Conservation (phyloP, 495 filamentous ascomycete genomes). For the Aspergillus biplanus region DNA sequence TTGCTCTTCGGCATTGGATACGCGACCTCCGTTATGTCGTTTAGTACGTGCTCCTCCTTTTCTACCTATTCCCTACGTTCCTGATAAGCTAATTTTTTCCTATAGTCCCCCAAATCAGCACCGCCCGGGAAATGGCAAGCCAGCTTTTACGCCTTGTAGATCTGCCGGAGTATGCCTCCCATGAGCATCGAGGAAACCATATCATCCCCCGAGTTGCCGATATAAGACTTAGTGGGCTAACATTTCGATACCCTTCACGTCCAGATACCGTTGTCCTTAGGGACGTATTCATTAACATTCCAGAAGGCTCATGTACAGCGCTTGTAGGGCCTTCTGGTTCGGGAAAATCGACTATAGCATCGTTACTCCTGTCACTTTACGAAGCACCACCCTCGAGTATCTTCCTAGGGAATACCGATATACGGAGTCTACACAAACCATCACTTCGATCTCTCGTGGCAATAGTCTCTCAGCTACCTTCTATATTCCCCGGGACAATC, state of each 20-base stretch:
- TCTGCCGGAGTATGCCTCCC: conserved; percentile 53
- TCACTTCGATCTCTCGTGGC: conserved; percentile 70
- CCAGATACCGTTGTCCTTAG: conserved; percentile 57
- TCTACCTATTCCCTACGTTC: background rate
- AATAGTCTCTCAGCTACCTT: conserved; percentile 76
- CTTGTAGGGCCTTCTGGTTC: conserved; percentile 83
- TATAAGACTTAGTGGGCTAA: conserved; percentile 60
- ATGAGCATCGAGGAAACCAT: conserved; percentile 59
- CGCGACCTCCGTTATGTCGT: conserved; percentile 65
- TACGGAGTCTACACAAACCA: conserved; percentile 59
- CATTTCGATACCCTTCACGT: conserved; percentile 71
- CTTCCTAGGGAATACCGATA: conserved; percentile 58
- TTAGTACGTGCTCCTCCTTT: conserved; percentile 45
- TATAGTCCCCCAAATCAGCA: conserved; percentile 76
- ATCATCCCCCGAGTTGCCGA: conserved; percentile 58
- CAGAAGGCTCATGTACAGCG: conserved; percentile 64
- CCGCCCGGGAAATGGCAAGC: conserved; percentile 70
- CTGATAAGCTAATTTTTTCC: conserved; percentile 13
- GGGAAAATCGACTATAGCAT: conserved; percentile 86
- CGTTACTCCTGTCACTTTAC: conserved; percentile 73
- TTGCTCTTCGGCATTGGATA: conserved; percentile 81
- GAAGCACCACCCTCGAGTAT: conserved; percentile 47
- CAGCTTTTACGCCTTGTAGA: conserved; percentile 73
- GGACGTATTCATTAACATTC: conserved; percentile 62
- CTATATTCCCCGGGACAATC: conserved; percentile 76